phyloP scores from a whole-genome alignment of 306 rosid genomes.

The Corylus avellana region DNA sequence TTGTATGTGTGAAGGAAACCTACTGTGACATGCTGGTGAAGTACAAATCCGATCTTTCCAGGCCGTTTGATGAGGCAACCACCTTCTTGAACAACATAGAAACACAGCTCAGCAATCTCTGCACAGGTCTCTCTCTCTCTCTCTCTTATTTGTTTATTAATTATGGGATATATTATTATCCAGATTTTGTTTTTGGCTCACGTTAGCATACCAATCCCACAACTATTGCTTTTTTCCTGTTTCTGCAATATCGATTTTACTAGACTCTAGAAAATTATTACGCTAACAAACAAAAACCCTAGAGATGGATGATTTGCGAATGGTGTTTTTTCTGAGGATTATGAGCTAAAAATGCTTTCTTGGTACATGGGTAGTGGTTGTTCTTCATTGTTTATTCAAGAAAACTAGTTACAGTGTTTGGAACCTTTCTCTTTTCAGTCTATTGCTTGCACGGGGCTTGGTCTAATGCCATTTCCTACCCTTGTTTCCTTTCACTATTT shows the following conservation, averaged over 20 bases:
- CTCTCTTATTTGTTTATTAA: background rate
- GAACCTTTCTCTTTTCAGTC: constrained; percentile 35
- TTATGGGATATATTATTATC: constrained; percentile 10
- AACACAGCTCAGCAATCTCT: constrained; percentile 72
- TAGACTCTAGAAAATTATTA: background rate
- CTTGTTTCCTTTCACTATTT: constrained; percentile 27
- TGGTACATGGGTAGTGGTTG: constrained; percentile 31
- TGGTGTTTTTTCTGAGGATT: constrained; percentile 18
- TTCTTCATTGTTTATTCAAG: constrained; percentile 22
- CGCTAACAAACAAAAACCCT: constrained; percentile 19
- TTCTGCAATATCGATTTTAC: constrained; percentile 10
- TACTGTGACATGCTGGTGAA: constrained; percentile 79
- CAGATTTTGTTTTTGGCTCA: constrained; percentile 22
- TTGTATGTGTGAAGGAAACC: constrained; percentile 52
- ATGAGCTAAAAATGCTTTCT: constrained; percentile 10
- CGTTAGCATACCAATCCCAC: background rate
- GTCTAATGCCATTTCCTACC: constrained; percentile 18
- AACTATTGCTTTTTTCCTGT: background rate
- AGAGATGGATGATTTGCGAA: background rate
- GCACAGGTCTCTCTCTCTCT: constrained; percentile 39
- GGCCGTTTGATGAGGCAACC: constrained; percentile 93
- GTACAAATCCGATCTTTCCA: constrained; percentile 81
- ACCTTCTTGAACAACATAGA: constrained; percentile 87
- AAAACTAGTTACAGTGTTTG: constrained; percentile 29
- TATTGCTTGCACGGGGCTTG: constrained; percentile 17